Conservation (phyloP, 2,329 filamentous ascomycete genomes). For the Hypoxylon sp. region DNA sequence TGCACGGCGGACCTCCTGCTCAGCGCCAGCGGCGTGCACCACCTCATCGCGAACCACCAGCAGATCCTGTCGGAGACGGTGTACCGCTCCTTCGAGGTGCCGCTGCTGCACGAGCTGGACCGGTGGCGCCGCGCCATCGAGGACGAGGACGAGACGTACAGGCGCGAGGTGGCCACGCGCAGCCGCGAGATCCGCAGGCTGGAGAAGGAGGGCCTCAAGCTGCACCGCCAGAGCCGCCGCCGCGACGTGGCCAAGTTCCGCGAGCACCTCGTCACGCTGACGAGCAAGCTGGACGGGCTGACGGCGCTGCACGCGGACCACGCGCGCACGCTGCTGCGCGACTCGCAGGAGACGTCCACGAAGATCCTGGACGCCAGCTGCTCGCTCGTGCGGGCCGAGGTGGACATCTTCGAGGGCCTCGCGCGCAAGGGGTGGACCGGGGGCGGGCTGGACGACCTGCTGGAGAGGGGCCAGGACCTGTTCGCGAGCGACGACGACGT, state of each 20-base stretch:
- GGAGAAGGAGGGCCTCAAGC: constrained; percentile 73
- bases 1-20: constrained; percentile 75
- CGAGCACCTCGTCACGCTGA: constrained; percentile 73
- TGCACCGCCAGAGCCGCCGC: constrained; percentile 70
- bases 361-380: constrained; percentile 74
- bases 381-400: constrained; percentile 74
- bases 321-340: constrained; percentile 68
- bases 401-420: constrained; percentile 76
- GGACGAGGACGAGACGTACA: constrained; percentile 73
- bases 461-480: constrained; percentile 73
- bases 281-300: constrained; percentile 71
- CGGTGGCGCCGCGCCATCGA: constrained; percentile 73
- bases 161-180: constrained; percentile 65
- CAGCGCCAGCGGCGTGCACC: constrained; percentile 73
- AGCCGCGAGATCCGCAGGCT: constrained; percentile 71
- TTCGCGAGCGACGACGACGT: constrained; percentile 62
- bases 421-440: constrained; percentile 76
- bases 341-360: constrained; percentile 73
- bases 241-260: constrained; percentile 73
- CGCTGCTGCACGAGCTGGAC: constrained; percentile 76
- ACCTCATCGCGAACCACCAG: constrained; percentile 77
- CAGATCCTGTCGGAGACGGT: constrained; percentile 77
- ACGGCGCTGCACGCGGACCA: constrained; percentile 72
- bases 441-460: constrained; percentile 73
- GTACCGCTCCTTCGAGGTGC: constrained; percentile 76